These are phyloP conservation scores for Cornus kousa DNA, from an alignment of 148 eudicot species.

Conservation along the genomic window DNA sequence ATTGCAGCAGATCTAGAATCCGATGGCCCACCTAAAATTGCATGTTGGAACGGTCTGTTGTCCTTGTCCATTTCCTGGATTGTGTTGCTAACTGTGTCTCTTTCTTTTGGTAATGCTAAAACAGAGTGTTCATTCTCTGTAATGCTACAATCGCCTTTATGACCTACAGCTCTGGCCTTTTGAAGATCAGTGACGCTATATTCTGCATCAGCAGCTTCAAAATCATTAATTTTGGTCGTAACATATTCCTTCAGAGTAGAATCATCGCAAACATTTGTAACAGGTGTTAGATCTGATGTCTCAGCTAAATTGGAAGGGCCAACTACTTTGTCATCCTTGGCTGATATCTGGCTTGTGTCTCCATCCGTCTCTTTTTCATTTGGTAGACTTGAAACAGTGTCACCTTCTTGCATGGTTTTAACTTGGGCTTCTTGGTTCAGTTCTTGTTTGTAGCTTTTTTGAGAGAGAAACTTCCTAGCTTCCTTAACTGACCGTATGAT, in stretches of 20 bases:
- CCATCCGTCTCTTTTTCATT: slow-evolving; percentile 10
- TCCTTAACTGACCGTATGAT: slow-evolving; percentile 74
- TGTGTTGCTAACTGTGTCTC: neutral
- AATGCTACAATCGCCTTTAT: slow-evolving; percentile 1
- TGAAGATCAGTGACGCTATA: neutral
- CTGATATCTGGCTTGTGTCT: slow-evolving; percentile 18
- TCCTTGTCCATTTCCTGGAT: slow-evolving; percentile 1
- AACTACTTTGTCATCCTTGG: slow-evolving; percentile 19
- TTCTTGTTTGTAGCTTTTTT: slow-evolving; percentile 31
- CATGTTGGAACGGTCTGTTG: too few relatives aligned
- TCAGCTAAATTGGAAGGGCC: slow-evolving; percentile 21
- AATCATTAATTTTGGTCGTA: slow-evolving; percentile 1
- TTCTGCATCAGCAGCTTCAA: slow-evolving; percentile 12
- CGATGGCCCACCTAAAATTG: slow-evolving; percentile 8
- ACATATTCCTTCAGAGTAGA: slow-evolving; percentile 6
- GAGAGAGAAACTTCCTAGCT: slow-evolving; percentile 79
- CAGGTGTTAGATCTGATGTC: slow-evolving; percentile 14
- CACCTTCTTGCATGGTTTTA: slow-evolving; percentile 17
- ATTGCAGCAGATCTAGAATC: slow-evolving; percentile 13
- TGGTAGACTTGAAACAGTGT: neutral
- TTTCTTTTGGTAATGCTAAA: neutral
- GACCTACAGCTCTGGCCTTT: neutral
- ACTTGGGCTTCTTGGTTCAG: slow-evolving; percentile 15
- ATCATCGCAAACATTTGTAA: slow-evolving; percentile 10
- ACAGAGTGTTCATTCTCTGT: slow-evolving; percentile 6